phyloP scores from a whole-genome alignment of 306 rosid species.

The Vigna angularis region DNA sequence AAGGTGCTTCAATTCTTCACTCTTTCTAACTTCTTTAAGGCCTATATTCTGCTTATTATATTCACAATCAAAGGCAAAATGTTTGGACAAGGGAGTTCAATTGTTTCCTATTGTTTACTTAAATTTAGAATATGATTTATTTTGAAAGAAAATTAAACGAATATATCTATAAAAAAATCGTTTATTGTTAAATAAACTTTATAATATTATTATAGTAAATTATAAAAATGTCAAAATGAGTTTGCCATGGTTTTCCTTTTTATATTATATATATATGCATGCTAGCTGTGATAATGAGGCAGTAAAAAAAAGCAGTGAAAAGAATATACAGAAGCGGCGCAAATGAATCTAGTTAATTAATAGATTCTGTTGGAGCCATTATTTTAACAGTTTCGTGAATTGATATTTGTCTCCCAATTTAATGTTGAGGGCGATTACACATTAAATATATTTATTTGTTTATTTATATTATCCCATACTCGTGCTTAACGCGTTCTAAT shows the following conservation, averaged over 20 bases:
- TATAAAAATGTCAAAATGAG: not conserved
- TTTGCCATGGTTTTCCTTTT: not conserved
- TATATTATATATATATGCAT: too few relatives aligned
- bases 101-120: too few relatives aligned
- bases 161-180: too few relatives aligned
- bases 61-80: not conserved
- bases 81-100: not conserved
- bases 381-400: not conserved
- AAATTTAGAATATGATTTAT: too few relatives aligned
- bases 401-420: not conserved
- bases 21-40: not conserved
- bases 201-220: too few relatives aligned
- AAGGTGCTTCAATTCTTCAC: not conserved
- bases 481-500: not conserved
- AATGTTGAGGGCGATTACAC: not conserved
- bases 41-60: too few relatives aligned
- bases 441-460: not conserved
- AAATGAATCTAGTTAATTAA: slow-evolving; percentile 34
- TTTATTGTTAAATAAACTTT: too few relatives aligned
- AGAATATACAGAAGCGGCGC: slow-evolving; percentile 13
- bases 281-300: not conserved
- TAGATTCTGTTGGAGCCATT: not conserved
- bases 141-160: not conserved
- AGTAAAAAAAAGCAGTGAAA: slow-evolving; percentile 5
- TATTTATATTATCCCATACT: not conserved